Evolutionary conservation across 1,139 yeast genomes (phyloP), one percentile per base, ranked within the genome.

Genomic region (Debaryomycetaceae sp.): DNA sequence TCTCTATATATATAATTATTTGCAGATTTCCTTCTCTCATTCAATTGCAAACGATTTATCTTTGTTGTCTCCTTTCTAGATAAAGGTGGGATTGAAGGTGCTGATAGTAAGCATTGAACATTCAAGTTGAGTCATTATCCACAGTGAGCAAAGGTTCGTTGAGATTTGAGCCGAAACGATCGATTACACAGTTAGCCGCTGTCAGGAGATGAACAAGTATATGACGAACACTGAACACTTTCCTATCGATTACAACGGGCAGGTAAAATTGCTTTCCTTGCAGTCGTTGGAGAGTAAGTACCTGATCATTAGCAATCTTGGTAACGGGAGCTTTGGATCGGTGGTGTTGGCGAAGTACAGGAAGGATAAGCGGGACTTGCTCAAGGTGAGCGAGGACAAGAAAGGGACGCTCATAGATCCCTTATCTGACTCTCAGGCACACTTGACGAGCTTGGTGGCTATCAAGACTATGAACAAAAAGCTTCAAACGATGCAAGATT

Each of bases 321-420:
- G 96, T 0, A 78, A 76, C 48, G 96, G 96, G 1, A 83, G 91
- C 43, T 87, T 87, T 70, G 96, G 96, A 0, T 68, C 78, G 1
- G 95, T 87, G 1, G 68, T 76, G 6, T 66, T 85, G 50, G 93
- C 89, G 4, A 81, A 81, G 56, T 68, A 52, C 41, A 52, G 52
- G 34, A 54, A 43, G 40, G 46, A 49, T 35, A 53, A 54, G 34
- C 37, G 41, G 24, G 51, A 52, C 24, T 52, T 57, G 33, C 42
- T 50, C 13, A 46, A 45, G 22, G 38, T 49, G 13, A 51, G 48
- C 20, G 41, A 42, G 8, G 45, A 47, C 22, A 61, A 59, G 35
- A 53, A 53, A 24, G 77, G 75, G 3, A 81, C 87, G 0, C 61
- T 84, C 50, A 57, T 84, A 59, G 76, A 77, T 30, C 84, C 81